These are phyloP conservation scores for Plantago major DNA, from an alignment of 257 asterid species.

Conservation along the genomic window DNA sequence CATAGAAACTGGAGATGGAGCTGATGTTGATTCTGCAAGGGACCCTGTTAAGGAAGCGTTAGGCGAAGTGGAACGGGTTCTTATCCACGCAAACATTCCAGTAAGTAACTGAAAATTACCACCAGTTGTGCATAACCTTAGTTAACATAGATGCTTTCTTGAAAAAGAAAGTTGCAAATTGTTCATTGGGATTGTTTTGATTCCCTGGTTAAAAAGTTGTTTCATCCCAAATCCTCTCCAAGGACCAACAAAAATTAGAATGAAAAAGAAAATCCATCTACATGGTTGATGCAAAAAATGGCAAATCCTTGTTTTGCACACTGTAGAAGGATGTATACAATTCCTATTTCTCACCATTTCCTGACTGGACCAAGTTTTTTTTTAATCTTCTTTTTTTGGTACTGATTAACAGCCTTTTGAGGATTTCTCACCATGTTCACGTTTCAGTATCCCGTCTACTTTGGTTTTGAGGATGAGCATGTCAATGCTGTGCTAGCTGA, in stretches of 20 bases:
- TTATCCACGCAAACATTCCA: conserved; percentile 69
- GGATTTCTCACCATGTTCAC: conserved; percentile 13
- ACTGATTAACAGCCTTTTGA: background rate
- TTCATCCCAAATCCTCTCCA: conserved; percentile 9
- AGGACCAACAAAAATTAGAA: conserved; percentile 7
- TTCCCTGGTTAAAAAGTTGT: conserved; percentile 7
- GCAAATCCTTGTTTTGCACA: too few relatives aligned
- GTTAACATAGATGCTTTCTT: background rate
- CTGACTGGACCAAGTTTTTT: background rate
- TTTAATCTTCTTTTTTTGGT: background rate
- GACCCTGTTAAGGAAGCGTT: conserved; percentile 40
- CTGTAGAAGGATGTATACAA: too few relatives aligned
- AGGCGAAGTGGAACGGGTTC: conserved; percentile 61
- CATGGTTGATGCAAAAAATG: too few relatives aligned
- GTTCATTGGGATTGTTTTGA: conserved; percentile 16
- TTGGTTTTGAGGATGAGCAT: conserved; percentile 76
- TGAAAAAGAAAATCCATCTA: background rate
- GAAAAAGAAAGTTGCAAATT: background rate
- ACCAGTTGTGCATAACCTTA: conserved; percentile 4
- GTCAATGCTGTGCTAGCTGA: conserved; percentile 74
- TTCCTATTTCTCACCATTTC: background rate
- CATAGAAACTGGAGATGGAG: conserved; percentile 33
- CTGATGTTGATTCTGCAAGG: conserved; percentile 31
- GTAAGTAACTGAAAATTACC: conserved; percentile 46
- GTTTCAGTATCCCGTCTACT: conserved; percentile 93